A percentile compares a stretch with the other conserved stretches of the same genome.
phyloP scores from a whole-genome alignment of 495 filamentous ascomycete genomes.

The Xylaria castorea region DNA sequence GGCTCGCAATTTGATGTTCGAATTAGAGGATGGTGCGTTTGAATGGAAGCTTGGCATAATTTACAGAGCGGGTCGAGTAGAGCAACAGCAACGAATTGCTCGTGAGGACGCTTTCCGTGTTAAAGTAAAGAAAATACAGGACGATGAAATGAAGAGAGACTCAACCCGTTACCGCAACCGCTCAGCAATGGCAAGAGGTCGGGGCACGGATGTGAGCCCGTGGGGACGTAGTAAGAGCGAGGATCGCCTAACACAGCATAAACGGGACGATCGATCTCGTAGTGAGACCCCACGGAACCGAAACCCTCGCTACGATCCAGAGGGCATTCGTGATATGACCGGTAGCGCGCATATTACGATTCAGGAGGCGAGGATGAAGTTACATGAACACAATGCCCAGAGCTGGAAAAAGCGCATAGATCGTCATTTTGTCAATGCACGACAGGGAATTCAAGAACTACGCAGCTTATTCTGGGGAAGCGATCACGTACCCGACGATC shows the following conservation, averaged over 20 bases:
- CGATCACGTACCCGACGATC: constrained; percentile 80
- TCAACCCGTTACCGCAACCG: constrained; percentile 53
- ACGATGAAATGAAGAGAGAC: constrained; percentile 65
- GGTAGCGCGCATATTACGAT: constrained; percentile 71
- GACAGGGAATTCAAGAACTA: constrained; percentile 76
- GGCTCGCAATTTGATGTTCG: constrained; percentile 81
- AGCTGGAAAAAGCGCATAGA: constrained; percentile 96
- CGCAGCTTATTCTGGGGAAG: constrained; percentile 81
- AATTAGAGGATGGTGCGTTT: constrained; percentile 94
- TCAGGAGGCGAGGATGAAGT: constrained; percentile 73
- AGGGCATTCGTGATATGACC: constrained; percentile 71
- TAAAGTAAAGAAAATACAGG: constrained; percentile 83
- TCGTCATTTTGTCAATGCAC: constrained; percentile 70
- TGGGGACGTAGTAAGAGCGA: constrained; percentile 54
- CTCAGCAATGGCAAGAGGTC: constrained; percentile 55
- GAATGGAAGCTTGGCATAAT: constrained; percentile 96
- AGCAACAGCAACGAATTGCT: constrained; percentile 87
- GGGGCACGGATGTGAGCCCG: constrained; percentile 41
- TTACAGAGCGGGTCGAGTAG: constrained; percentile 83
- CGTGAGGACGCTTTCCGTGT: constrained; percentile 87
- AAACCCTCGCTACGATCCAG: constrained; percentile 72
- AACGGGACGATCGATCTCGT: constrained; percentile 52
- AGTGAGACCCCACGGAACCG: constrained; percentile 45
- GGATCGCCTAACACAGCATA: constrained; percentile 47
- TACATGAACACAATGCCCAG: constrained; percentile 82